Percentiles rank a stretch among this genome's conserved stretches.
phyloP scores from a whole-genome alignment of 257 asterid genomes.

The Penstemon eatonii region DNA sequence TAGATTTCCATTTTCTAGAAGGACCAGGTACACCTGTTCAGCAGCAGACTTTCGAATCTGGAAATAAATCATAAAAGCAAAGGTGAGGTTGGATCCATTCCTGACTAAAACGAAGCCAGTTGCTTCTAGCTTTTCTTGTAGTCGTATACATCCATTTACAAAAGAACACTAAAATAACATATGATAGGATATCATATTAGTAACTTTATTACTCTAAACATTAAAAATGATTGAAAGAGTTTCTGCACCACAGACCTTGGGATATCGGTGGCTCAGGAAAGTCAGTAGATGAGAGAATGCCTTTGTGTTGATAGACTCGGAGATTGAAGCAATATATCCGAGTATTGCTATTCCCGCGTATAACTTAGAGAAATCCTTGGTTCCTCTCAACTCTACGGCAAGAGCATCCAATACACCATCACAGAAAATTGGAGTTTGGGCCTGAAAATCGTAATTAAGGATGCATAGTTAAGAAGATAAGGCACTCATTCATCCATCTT shows the following conservation, averaged over 20 bases:
- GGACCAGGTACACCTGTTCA: constrained; percentile 81
- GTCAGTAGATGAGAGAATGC: constrained; percentile 69
- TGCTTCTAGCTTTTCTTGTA: neutral
- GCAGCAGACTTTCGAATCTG: constrained; percentile 85
- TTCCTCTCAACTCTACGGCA: constrained; percentile 67
- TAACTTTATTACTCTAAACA: neutral
- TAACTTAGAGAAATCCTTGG: constrained; percentile 79
- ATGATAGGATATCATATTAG: neutral
- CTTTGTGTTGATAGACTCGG: constrained; percentile 53
- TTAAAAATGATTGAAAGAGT: neutral
- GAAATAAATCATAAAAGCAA: constrained; percentile 8
- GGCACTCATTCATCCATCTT: neutral
- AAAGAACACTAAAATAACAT: neutral
- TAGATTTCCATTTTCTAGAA: constrained; percentile 61
- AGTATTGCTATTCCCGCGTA: constrained; percentile 84
- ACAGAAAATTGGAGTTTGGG: constrained; percentile 63
- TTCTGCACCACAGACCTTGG: constrained; percentile 54
- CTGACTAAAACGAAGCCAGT: neutral
- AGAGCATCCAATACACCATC: constrained; percentile 69
- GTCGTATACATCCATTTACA: neutral
- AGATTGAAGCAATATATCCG: constrained; percentile 75
- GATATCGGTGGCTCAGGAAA: constrained; percentile 79
- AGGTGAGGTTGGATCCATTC: neutral
- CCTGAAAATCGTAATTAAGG: constrained; percentile 42
- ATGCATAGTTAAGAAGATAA: constrained; percentile 17